Base-by-base conservation (phyloP, 768 basidiomycete genomes). In the Paxillus involutus region DNA sequence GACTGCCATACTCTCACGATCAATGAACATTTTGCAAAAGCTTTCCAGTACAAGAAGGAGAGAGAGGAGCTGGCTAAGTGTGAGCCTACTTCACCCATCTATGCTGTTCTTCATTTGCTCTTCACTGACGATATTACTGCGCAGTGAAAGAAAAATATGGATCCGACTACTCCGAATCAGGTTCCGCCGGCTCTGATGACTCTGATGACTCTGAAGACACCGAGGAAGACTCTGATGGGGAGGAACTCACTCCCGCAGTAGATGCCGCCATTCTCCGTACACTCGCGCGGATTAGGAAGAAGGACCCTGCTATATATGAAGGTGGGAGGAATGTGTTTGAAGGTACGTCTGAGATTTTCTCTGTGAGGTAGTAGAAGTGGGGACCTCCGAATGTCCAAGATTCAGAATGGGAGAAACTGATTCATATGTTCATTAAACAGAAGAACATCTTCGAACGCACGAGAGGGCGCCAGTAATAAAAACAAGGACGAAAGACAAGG, bases 191-290 rank as follows among this genome's bases (percentile, higher is more conserved):
- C 6, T 26, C 21, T 0, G 76, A 78, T 12, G 73, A 73, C 17
- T 78, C 75, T 1, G 77, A 76, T 16, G 83, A 80, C 2, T 89
- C 86, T 0, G 89, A 92, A 65, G 80, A 81, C 29, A 86, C 83
- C 41, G 91, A 93, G 62, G 95, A 98, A 66, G 95, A 98, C 67
- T 91, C 94, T 64, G 90, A 96, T 53, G 97, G 94, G 13, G 92
- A 93, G 61, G 91, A 98, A 67, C 81, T 98, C 47, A 98, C 95
- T 0, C 94, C 94, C 4, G 87, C 86, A 0, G 83, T 98, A 47
- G 96, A 98, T 63, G 97, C 86, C 42, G 97, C 97, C 17, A 97
- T 98, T 62, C 78, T 98, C 39, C 79, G 93, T 45, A 98, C 94
- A 1, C 77, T 99, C 9, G 91, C 88, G 0, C 81, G 86, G 61